Percentiles rank a stretch among this genome's conserved stretches.
These are phyloP conservation scores for Cicer arietinum DNA, from an alignment of 306 rosid genomes.

Conservation along the genomic window DNA sequence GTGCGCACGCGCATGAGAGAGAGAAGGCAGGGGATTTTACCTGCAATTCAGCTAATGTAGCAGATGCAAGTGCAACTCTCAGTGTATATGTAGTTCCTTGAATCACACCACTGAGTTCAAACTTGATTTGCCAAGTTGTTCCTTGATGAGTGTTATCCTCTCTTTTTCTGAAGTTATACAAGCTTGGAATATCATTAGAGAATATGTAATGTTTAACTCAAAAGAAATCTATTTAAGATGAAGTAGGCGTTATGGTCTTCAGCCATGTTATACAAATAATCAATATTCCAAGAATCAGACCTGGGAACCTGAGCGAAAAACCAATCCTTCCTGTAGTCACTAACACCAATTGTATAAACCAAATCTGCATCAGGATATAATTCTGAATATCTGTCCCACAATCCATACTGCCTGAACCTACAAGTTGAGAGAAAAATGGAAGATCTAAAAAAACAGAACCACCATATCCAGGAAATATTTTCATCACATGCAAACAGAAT, in stretches of 20 bases:
- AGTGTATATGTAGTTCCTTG: slow-evolving; percentile 61
- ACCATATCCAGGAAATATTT: slow-evolving; percentile 39
- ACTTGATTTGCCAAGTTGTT: slow-evolving; percentile 93
- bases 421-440: slow-evolving; percentile 32
- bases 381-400: slow-evolving; percentile 89
- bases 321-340: slow-evolving; percentile 74
- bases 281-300: slow-evolving; percentile 45
- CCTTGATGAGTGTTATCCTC: slow-evolving; percentile 65
- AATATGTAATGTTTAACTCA: slow-evolving; percentile 4
- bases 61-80: slow-evolving; percentile 85
- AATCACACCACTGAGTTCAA: slow-evolving; percentile 58
- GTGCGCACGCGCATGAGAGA: background rate
- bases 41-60: slow-evolving; percentile 84
- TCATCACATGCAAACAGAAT: slow-evolving; percentile 11
- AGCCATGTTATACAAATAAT: slow-evolving; percentile 19
- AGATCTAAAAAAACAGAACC: slow-evolving; percentile 36
- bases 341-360: slow-evolving; percentile 69
- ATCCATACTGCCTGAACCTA: slow-evolving; percentile 89
- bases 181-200: slow-evolving; percentile 26
- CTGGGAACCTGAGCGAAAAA: slow-evolving; percentile 87
- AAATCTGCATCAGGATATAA: slow-evolving; percentile 75
- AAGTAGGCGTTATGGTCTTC: slow-evolving; percentile 28
- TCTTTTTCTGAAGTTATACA: slow-evolving; percentile 58
- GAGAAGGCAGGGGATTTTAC: slow-evolving; percentile 40
- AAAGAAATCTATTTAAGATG: slow-evolving; percentile 25